These are phyloP conservation scores for Leptomonas seymouri DNA, from an alignment of 208 protist genomes.

Conservation along the genomic window DNA sequence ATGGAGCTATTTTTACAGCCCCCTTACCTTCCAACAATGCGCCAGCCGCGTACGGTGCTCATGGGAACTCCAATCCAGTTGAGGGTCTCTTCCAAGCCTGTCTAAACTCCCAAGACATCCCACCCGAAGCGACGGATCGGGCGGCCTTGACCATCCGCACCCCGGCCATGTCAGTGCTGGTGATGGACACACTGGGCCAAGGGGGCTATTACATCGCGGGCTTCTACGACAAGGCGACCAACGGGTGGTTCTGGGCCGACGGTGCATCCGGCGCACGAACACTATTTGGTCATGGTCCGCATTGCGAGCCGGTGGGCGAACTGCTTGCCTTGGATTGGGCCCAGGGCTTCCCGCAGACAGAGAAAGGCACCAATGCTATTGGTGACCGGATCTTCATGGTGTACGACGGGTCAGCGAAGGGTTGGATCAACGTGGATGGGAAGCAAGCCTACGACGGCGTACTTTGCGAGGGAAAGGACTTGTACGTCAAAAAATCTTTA, in stretches of 20 bases:
- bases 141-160: constrained; percentile 7
- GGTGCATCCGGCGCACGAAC: neutral
- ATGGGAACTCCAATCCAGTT: neutral
- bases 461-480: constrained; percentile 3
- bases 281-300: constrained; percentile 1
- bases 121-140: neutral
- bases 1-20: constrained; percentile 9
- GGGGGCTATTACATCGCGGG: constrained; percentile 14
- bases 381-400: constrained; percentile 10
- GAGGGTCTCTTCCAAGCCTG: constrained; percentile 2
- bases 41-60: neutral
- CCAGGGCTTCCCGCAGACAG: constrained; percentile 7
- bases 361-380: neutral
- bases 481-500: neutral
- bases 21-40: neutral
- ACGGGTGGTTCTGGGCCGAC: constrained; percentile 15
- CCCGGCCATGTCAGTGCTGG: neutral
- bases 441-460: constrained; percentile 8
- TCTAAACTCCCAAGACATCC: neutral
- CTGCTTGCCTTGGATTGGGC: constrained; percentile 7
- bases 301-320: neutral
- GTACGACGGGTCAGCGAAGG: constrained; percentile 13
- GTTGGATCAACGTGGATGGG: constrained; percentile 13
- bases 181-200: neutral
- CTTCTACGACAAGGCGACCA: neutral